Evolutionary conservation across 164 flowering plant genomes (phyloP).

Genomic region (Nymphaea colorata): DNA sequence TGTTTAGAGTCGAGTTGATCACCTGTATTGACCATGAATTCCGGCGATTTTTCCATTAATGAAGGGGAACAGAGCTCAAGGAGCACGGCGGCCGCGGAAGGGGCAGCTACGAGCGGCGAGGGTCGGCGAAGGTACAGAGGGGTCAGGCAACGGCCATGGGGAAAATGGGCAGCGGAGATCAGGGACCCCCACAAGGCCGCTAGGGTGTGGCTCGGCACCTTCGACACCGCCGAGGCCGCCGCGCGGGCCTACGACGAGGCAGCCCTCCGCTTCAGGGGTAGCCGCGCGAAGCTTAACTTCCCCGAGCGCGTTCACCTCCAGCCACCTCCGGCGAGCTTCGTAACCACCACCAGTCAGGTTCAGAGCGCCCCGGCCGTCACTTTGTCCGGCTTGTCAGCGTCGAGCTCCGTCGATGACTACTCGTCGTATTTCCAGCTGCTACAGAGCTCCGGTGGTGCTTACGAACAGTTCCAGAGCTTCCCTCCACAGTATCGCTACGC

Average conservation of each 20-base stretch:
- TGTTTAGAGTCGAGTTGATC: too few species aligned
- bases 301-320: conserved; percentile 42
- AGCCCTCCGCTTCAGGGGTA: conserved; percentile 67
- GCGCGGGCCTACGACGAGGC: conserved; percentile 75
- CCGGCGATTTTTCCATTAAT: too few species aligned
- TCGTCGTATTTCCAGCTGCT: conserved; percentile 43
- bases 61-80: too few species aligned
- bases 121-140: conserved; percentile 61
- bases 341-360: conserved; percentile 4
- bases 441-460: conserved; percentile 15
- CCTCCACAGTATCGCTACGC: too few species aligned
- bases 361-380: conserved; percentile 17
- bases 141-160: conserved; percentile 76
- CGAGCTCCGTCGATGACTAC: conserved; percentile 29
- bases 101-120: conserved; percentile 9
- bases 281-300: conserved; percentile 67
- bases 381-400: conserved; percentile 5
- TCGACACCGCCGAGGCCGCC: conserved; percentile 74
- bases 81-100: background rate
- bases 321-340: conserved; percentile 15
- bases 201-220: conserved; percentile 73
- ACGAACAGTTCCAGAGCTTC: too few species aligned
- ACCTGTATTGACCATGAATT: too few species aligned
- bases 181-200: conserved; percentile 79
- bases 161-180: conserved; percentile 84